phyloP scores from a whole-genome alignment of 192 early-diverging fungal genomes.

The Bifiguratus adelaidae region DNA sequence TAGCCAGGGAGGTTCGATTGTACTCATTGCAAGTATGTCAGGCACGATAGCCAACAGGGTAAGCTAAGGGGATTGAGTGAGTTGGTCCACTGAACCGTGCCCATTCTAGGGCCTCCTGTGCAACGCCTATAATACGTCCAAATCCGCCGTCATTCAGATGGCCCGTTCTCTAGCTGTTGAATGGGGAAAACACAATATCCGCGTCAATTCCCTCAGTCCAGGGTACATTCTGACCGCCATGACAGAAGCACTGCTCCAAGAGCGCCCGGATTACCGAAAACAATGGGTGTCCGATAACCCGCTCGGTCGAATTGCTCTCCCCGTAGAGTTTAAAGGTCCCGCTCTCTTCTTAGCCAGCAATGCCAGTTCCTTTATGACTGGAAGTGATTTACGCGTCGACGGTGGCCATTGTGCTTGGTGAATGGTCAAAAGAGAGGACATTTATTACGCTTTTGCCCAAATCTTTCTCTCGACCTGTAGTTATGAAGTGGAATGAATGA shows the following conservation, averaged over 20 bases:
- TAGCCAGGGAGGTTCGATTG: constrained; percentile 18
- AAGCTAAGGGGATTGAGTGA: too few relatives aligned
- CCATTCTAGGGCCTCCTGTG: too few relatives aligned
- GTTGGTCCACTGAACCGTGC: too few relatives aligned
- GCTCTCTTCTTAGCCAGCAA: constrained; percentile 18
- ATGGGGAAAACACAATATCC: constrained; percentile 25
- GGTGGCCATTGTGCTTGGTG: too few relatives aligned
- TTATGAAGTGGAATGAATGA: too few relatives aligned
- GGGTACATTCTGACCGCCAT: constrained; percentile 1
- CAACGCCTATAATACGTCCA: constrained; percentile 32
- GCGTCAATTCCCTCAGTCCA: constrained; percentile 23
- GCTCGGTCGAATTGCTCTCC: constrained; percentile 16
- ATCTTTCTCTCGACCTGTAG: too few relatives aligned
- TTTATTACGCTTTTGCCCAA: too few relatives aligned
- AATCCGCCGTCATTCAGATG: constrained; percentile 25
- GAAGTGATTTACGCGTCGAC: too few relatives aligned
- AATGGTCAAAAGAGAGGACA: too few relatives aligned
- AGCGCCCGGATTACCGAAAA: not conserved
- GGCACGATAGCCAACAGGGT: constrained; percentile 15
- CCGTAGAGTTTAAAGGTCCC: constrained; percentile 17
- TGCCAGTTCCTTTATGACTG: constrained; percentile 18
- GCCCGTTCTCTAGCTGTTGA: constrained; percentile 31
- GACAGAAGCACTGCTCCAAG: constrained; percentile 7
- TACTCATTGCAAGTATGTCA: constrained; percentile 28
- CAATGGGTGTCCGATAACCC: constrained; percentile 12